These are phyloP conservation scores for Volvox reticuliferus DNA, from an alignment of 139 green algal species.

Conservation along the genomic window DNA sequence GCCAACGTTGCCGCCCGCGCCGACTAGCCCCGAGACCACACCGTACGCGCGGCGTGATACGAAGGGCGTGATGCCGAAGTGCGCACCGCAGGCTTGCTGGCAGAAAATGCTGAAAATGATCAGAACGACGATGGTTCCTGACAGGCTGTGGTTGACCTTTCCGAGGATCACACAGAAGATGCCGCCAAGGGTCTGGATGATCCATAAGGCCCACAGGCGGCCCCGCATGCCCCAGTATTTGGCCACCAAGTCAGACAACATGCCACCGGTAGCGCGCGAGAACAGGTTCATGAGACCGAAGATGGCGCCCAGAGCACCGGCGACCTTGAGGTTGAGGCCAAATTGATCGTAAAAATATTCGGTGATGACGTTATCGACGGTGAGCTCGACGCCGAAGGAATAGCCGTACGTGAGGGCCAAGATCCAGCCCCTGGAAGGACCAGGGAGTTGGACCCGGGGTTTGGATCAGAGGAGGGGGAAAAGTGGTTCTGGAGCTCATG, in stretches of 20 bases:
- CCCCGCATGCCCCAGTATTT: constrained; percentile 82
- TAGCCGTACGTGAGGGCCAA: constrained; percentile 82
- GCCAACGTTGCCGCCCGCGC: constrained; percentile 94
- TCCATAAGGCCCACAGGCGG: constrained; percentile 81
- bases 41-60: constrained; percentile 87
- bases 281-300: constrained; percentile 97
- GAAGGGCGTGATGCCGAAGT: constrained; percentile 94
- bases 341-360: constrained; percentile 86
- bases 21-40: constrained; percentile 90
- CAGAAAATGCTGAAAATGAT: constrained; percentile 90
- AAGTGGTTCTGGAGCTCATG: neutral
- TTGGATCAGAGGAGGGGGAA: too few species aligned
- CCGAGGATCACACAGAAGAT: constrained; percentile 87
- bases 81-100: constrained; percentile 69
- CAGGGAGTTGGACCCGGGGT: neutral
- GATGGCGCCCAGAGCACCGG: constrained; percentile 58
- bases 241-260: constrained; percentile 69
- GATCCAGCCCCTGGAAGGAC: constrained; percentile 60
- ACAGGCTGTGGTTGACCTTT: constrained; percentile 69
- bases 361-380: constrained; percentile 85
- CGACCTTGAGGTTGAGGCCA: constrained; percentile 61
- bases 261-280: constrained; percentile 83
- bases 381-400: constrained; percentile 91
- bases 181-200: constrained; percentile 82
- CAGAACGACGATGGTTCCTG: constrained; percentile 84